Evolutionary conservation across 1,284 basidiomycete genomes (phyloP).

Genomic region (Boletus smithii): DNA sequence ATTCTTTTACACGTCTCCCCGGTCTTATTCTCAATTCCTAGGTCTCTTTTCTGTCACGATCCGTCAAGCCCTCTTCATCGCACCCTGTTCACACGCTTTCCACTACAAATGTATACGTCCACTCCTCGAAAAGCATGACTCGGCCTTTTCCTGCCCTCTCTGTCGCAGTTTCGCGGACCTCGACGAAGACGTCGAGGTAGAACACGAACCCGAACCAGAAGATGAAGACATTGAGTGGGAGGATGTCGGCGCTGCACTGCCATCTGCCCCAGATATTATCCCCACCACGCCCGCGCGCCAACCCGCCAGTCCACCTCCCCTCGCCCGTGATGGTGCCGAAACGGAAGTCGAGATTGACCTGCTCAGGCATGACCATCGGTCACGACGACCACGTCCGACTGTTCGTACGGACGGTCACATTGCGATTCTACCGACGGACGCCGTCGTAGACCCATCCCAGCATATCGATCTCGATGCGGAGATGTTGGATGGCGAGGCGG

Average conservation of each 20-base stretch:
- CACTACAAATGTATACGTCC: conserved; percentile 99
- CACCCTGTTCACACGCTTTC: conserved; percentile 94
- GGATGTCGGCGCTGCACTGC: conserved; percentile 9
- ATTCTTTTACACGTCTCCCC: not conserved
- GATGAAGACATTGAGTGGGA: conserved; percentile 35
- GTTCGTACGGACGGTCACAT: conserved; percentile 32
- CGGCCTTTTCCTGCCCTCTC: conserved; percentile 93
- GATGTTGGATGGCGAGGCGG: conserved; percentile 25
- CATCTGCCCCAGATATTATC: not conserved
- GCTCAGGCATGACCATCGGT: conserved; percentile 11
- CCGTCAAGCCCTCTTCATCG: conserved; percentile 95
- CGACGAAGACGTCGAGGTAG: conserved; percentile 92
- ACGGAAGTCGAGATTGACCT: conserved; percentile 55
- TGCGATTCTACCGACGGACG: too few relatives aligned
- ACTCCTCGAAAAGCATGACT: conserved; percentile 82
- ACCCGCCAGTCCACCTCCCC: conserved; percentile 18
- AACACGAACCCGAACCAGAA: conserved; percentile 33
- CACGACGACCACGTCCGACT: conserved; percentile 20
- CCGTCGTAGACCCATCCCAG: conserved; percentile 5
- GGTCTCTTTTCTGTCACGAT: conserved; percentile 92
- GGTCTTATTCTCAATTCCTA: conserved; percentile 28
- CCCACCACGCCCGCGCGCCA: conserved; percentile 18
- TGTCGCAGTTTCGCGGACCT: conserved; percentile 93
- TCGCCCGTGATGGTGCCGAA: conserved; percentile 44
- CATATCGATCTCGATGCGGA: conserved; percentile 25